Evolutionary conservation across 345 rosid species (phyloP).

Genomic region (Bruguiera parviflora): DNA sequence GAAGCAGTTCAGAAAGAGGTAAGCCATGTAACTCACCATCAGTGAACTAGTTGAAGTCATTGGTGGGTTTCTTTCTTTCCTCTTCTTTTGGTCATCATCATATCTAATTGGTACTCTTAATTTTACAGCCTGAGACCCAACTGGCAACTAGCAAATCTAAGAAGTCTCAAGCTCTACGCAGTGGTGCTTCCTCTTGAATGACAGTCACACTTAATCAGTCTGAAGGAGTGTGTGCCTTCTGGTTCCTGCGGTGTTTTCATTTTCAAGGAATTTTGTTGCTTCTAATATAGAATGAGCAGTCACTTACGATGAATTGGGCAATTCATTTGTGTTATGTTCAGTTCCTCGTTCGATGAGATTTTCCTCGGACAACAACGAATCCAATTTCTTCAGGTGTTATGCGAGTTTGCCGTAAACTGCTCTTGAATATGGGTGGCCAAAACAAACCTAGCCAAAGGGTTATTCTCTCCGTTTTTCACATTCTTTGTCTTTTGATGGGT

Average conservation of each 20-base stretch:
- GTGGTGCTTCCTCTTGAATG: slow-evolving; percentile 34
- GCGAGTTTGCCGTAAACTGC: not conserved
- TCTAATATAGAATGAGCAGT: slow-evolving; percentile 21
- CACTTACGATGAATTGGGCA: slow-evolving; percentile 20
- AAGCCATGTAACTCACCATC: not conserved
- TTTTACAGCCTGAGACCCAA: slow-evolving; percentile 78
- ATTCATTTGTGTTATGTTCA: slow-evolving; percentile 17
- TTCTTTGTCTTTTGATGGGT: too few species aligned
- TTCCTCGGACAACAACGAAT: not conserved
- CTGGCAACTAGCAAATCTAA: slow-evolving; percentile 71
- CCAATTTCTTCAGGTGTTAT: not conserved
- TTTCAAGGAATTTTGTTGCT: too few species aligned
- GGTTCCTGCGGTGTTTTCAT: not conserved
- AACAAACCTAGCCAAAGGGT: too few species aligned
- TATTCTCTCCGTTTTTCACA: too few species aligned
- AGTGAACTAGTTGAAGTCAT: not conserved
- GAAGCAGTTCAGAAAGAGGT: slow-evolving; percentile 97
- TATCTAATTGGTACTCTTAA: not conserved
- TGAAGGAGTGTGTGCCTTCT: not conserved
- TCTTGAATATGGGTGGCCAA: not conserved
- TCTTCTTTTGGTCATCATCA: too few species aligned
- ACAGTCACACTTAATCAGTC: not conserved
- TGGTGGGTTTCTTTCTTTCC: not conserved
- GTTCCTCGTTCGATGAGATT: slow-evolving; percentile 10
- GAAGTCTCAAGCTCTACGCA: slow-evolving; percentile 48